A percentile compares a stretch with the other conserved stretches of the same genome.
These are phyloP conservation scores for Fusarium kyushuense DNA, from an alignment of 2,329 filamentous ascomycete species.

Conservation along the genomic window DNA sequence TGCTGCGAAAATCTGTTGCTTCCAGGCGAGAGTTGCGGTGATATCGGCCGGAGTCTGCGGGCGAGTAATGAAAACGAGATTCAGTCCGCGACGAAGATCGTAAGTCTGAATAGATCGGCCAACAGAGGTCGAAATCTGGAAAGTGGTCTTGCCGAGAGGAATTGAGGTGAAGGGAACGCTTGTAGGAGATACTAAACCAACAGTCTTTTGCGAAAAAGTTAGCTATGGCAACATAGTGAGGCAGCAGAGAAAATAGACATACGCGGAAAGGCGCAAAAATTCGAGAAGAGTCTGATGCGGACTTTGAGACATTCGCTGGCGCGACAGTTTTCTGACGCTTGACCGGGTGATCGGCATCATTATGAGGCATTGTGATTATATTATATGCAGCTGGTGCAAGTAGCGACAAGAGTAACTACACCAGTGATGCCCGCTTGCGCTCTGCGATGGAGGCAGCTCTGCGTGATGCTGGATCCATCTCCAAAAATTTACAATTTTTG, in stretches of 20 bases:
- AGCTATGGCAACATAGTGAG: neutral
- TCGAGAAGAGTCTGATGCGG: slow-evolving; percentile 69
- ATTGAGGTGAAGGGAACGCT: slow-evolving; percentile 89
- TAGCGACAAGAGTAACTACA: slow-evolving; percentile 13
- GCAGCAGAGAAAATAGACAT: slow-evolving; percentile 53
- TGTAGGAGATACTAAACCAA: slow-evolving; percentile 93
- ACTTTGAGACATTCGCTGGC: slow-evolving; percentile 52
- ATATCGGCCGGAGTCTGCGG: slow-evolving; percentile 89
- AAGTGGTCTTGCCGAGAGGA: slow-evolving; percentile 91
- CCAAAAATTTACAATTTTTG: slow-evolving; percentile 50
- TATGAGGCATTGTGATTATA: slow-evolving; percentile 64
- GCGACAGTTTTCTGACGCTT: slow-evolving; percentile 78
- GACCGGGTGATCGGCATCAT: slow-evolving; percentile 69
- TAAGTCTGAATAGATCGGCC: slow-evolving; percentile 94
- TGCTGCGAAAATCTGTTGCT: slow-evolving; percentile 86
- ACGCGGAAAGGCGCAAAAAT: slow-evolving; percentile 96
- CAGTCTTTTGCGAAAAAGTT: slow-evolving; percentile 69
- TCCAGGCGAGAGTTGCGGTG: slow-evolving; percentile 89
- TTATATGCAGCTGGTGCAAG: slow-evolving; percentile 10
- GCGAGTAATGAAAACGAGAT: slow-evolving; percentile 91
- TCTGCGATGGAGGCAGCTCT: slow-evolving; percentile 37
- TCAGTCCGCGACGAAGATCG: slow-evolving; percentile 88
- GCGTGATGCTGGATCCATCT: slow-evolving; percentile 40
- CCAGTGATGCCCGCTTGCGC: slow-evolving; percentile 32
- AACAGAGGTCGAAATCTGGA: slow-evolving; percentile 96